phyloP scores from a whole-genome alignment of 2,329 filamentous ascomycete species.

The Aspergillus calidoustus region DNA sequence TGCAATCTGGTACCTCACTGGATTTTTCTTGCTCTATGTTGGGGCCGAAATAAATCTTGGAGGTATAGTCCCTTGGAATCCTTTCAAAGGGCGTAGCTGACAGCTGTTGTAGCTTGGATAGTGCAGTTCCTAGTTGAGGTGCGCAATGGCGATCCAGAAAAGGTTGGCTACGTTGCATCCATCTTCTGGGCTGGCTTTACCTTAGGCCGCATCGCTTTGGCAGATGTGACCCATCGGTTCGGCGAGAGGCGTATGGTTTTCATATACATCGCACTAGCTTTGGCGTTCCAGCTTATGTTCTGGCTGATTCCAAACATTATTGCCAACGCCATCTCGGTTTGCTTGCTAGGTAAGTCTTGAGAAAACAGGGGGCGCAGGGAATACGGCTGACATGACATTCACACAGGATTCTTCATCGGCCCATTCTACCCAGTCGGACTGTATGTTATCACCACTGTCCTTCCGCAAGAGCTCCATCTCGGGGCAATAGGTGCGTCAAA shows the following conservation, averaged over 20 bases:
- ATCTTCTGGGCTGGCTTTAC: conserved; percentile 32
- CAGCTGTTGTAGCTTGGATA: conserved; percentile 25
- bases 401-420: conserved; percentile 32
- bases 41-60: conserved; percentile 31
- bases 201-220: conserved; percentile 27
- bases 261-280: conserved; percentile 25
- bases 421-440: conserved; percentile 32
- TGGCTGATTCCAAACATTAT: conserved; percentile 29
- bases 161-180: conserved; percentile 31
- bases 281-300: conserved; percentile 28
- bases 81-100: not conserved
- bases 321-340: conserved; percentile 30
- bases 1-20: conserved; percentile 30
- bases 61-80: conserved; percentile 17
- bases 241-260: conserved; percentile 31
- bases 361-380: not conserved
- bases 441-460: conserved; percentile 28
- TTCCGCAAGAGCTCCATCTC: conserved; percentile 30
- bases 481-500: conserved; percentile 29
- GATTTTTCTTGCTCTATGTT: conserved; percentile 32
- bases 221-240: conserved; percentile 29
- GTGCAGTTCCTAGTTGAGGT: conserved; percentile 31
- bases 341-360: conserved; percentile 26
- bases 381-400: not conserved
- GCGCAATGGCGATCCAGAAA: conserved; percentile 28